Evolutionary conservation across 768 basidiomycete species (phyloP), one percentile per base, ranked within the genome.

Genomic region (Trametopsis cervina): DNA sequence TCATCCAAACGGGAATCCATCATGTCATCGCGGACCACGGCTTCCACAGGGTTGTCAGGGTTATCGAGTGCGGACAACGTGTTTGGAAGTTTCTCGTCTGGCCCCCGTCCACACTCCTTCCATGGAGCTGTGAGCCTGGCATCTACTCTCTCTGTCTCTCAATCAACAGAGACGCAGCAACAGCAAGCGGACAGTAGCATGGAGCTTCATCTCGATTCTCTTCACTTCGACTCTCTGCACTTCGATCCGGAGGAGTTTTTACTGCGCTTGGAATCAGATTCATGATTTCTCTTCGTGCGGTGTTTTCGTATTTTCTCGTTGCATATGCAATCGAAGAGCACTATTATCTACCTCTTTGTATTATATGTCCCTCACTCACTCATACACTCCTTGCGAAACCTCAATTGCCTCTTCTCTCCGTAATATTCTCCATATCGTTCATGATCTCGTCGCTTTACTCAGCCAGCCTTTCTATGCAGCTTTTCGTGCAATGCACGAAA

Each of bases 171-270:
- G 29, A 33, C 29, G 35, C 41, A 42, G 35, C 45, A 26, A 15
- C 41, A 26, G 4, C 40, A 43, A 29, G 63, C 57, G 26, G 75
- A 82, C 43, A 51, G 65, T 52, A 75, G 73, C 52, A 65, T 81
- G 42, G 81, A 87, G 67, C 79, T 84, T 81, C 69, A 66, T 29
- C 76, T 87, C 12, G 81, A 85, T 58, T 85, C 85, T 25, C 67
- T 87, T 46, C 82, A 84, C 59, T 87, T 87, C 59, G 85, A 87
- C 54, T 70, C 75, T 1, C 55, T 87, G 39, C 83, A 80, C 45
- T 83, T 87, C 47, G 81, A 87, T 59, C 71, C 73, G 21, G 76
- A 81, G 53, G 70, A 69, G 35, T 82, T 84, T 42, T 38, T 44
- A 6, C 44, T 46, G 17, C 29, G 15, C 29, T 15, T 33, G 9